phyloP scores from a whole-genome alignment of 2,329 filamentous ascomycete genomes.

The Diaporthe humulicola region DNA sequence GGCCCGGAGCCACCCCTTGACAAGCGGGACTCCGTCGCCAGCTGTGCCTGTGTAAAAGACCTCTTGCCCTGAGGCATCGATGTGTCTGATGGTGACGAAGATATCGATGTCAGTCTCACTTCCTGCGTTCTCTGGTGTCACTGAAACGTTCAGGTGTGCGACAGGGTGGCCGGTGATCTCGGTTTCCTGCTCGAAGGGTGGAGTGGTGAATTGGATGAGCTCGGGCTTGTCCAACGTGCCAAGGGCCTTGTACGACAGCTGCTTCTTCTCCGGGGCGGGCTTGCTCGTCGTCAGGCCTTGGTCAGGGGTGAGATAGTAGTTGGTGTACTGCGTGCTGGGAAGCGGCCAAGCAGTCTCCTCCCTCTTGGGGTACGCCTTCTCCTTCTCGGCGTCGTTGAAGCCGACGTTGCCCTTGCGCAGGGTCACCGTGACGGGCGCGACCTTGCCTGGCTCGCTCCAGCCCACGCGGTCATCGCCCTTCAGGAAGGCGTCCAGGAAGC shows the following conservation, averaged over 20 bases:
- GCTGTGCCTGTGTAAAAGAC: constrained; percentile 76
- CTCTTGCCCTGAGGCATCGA: constrained; percentile 66
- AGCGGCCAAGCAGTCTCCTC: constrained; percentile 77
- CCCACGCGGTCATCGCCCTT: constrained; percentile 74
- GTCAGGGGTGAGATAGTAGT: constrained; percentile 69
- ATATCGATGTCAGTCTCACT: constrained; percentile 69
- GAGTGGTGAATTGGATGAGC: constrained; percentile 68
- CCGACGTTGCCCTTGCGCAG: constrained; percentile 77
- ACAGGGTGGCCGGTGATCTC: constrained; percentile 79
- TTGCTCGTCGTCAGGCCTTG: constrained; percentile 53
- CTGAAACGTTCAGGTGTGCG: constrained; percentile 74
- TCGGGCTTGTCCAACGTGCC: constrained; percentile 68
- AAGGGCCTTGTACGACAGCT: constrained; percentile 70
- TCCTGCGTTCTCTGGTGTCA: constrained; percentile 65
- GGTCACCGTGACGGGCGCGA: constrained; percentile 71
- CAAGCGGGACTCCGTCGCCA: constrained; percentile 72
- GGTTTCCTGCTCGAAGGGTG: constrained; percentile 71
- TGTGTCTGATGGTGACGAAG: constrained; percentile 73
- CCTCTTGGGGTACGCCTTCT: constrained; percentile 67
- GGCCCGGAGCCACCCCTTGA: constrained; percentile 74
- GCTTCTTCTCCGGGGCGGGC: constrained; percentile 48
- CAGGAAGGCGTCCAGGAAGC: constrained; percentile 79
- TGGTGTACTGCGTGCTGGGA: constrained; percentile 73
- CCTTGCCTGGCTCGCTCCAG: constrained; percentile 70
- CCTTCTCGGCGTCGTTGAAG: constrained; percentile 73